Percentiles rank a stretch among this genome's conserved stretches.
phyloP scores from a whole-genome alignment of 2,329 filamentous ascomycete species.

The Dactylella cylindrospora region DNA sequence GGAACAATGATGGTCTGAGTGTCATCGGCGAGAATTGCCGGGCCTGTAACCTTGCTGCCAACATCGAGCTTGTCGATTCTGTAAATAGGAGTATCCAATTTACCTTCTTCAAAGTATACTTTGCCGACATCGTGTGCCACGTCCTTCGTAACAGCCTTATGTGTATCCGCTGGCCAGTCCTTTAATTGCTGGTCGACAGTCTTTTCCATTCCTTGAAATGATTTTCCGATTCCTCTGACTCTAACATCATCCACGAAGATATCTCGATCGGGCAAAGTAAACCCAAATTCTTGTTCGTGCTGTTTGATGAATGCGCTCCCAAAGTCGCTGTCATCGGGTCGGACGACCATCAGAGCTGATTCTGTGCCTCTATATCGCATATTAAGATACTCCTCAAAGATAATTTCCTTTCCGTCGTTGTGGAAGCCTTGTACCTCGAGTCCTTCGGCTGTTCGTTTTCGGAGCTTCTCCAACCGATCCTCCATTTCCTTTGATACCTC shows the following conservation, averaged over 20 bases:
- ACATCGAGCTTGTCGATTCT: conserved; percentile 72
- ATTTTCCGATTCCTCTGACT: conserved; percentile 84
- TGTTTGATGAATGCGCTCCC: conserved; percentile 81
- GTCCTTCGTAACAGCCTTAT: conserved; percentile 53
- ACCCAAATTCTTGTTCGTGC: conserved; percentile 90
- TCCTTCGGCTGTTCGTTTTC: conserved; percentile 68
- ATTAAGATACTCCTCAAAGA: conserved; percentile 90
- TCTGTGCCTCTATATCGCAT: conserved; percentile 91
- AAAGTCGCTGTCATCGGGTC: conserved; percentile 70
- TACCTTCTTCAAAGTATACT: conserved; percentile 83
- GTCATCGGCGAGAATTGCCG: conserved; percentile 81
- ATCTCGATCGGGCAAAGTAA: conserved; percentile 79
- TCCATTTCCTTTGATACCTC: conserved; percentile 64
- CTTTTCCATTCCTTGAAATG: conserved; percentile 74
- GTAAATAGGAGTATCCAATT: conserved; percentile 76
- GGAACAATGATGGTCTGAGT: conserved; percentile 91
- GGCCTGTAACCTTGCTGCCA: conserved; percentile 73
- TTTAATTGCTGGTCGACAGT: conserved; percentile 82
- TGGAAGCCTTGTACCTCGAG: conserved; percentile 76
- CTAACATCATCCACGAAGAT: conserved; percentile 89
- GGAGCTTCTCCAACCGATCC: conserved; percentile 74
- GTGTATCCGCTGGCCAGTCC: conserved; percentile 61
- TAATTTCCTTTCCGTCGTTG: conserved; percentile 65
- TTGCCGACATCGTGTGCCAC: conserved; percentile 64
- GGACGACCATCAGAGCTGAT: conserved; percentile 85